Evolutionary conservation across 331 rosid genomes (phyloP).

Genomic region (Pyracantha coccinea): DNA sequence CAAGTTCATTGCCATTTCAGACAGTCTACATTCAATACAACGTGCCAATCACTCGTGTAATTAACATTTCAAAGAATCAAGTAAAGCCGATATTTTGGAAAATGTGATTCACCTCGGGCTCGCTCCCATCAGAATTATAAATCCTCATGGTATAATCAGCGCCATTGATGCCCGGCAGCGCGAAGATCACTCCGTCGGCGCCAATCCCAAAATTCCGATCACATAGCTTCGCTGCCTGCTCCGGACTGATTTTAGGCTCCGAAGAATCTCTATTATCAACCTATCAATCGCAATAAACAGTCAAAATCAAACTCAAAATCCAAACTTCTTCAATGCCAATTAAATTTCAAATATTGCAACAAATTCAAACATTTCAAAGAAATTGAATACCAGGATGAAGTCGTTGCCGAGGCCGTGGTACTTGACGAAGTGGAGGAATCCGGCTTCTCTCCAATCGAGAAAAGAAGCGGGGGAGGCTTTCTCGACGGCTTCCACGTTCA

Average conservation of each 20-base stretch:
- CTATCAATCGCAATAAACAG: conserved; percentile 25
- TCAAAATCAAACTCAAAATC: neutral
- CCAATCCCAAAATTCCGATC: conserved; percentile 86
- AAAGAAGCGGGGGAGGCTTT: conserved; percentile 35
- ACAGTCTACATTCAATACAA: neutral
- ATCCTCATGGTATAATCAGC: conserved; percentile 79
- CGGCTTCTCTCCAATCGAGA: conserved; percentile 38
- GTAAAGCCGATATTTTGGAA: neutral
- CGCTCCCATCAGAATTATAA: conserved; percentile 89
- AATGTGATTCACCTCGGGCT: conserved; percentile 66
- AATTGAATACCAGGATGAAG: conserved; percentile 58
- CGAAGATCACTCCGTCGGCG: conserved; percentile 85
- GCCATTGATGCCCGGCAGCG: conserved; percentile 63
- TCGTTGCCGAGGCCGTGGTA: conserved; percentile 93
- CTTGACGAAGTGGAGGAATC: conserved; percentile 73
- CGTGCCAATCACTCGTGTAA: neutral
- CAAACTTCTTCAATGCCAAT: neutral
- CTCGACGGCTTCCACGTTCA: conserved; percentile 45
- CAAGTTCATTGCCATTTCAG: neutral
- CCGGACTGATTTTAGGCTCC: conserved; percentile 61
- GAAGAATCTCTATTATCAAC: conserved; percentile 69
- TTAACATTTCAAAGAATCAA: neutral
- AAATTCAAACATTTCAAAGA: neutral
- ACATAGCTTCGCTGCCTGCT: conserved; percentile 69
- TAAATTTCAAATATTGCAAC: neutral